These are phyloP conservation scores for Pseudocercospora pini-densiflorae DNA, from an alignment of 2,329 filamentous ascomycete genomes.

Conservation along the genomic window DNA sequence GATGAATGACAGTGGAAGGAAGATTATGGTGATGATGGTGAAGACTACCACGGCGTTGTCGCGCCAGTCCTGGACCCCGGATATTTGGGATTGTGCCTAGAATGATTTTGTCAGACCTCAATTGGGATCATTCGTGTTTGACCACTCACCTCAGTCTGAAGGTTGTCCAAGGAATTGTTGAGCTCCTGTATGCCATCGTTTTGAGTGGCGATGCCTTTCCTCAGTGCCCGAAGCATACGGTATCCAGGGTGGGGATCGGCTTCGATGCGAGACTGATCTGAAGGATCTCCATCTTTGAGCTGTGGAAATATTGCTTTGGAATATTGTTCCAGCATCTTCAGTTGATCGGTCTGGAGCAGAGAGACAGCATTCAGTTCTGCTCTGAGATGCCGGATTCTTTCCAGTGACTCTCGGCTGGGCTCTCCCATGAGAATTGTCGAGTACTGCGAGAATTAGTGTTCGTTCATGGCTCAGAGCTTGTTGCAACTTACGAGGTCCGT, in stretches of 20 bases:
- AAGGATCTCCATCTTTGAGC: neutral
- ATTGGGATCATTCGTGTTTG: neutral
- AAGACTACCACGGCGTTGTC: constrained; percentile 15
- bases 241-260: neutral
- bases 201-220: neutral
- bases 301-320: neutral
- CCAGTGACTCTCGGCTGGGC: neutral
- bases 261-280: neutral
- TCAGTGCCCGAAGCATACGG: neutral
- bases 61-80: constrained; percentile 12
- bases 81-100: neutral
- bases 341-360: neutral
- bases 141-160: neutral
- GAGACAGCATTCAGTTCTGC: neutral
- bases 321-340: neutral
- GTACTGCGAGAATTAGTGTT: neutral
- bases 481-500: neutral
- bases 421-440: neutral
- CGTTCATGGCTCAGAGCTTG: too few species aligned
- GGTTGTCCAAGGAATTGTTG: neutral
- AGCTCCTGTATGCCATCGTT: neutral
- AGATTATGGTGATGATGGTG: constrained; percentile 25
- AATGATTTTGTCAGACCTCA: neutral
- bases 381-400: neutral
- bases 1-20: constrained; percentile 22